These are phyloP conservation scores for Astragalus membranaceus DNA, from an alignment of 306 rosid species.

Conservation along the genomic window DNA sequence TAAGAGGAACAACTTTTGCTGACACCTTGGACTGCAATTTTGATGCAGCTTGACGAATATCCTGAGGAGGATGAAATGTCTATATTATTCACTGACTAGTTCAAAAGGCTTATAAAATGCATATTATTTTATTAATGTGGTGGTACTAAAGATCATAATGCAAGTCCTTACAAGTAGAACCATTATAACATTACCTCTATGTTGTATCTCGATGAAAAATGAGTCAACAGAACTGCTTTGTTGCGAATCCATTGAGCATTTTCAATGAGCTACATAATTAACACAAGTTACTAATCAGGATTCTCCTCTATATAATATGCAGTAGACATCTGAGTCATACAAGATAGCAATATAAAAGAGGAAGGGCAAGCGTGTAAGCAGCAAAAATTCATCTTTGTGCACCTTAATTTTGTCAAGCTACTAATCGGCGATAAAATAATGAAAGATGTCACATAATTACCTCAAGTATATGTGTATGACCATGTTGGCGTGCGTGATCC, in stretches of 20 bases:
- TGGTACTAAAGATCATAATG: background rate
- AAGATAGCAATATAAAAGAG: slow-evolving; percentile 2
- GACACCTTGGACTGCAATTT: slow-evolving; percentile 71
- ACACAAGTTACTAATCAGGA: slow-evolving; percentile 2
- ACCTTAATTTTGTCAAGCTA: slow-evolving; percentile 13
- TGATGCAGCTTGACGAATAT: slow-evolving; percentile 72
- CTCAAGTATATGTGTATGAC: slow-evolving; percentile 85
- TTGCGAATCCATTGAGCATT: slow-evolving; percentile 89
- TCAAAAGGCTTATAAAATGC: background rate
- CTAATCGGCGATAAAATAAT: slow-evolving; percentile 1
- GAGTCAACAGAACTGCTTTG: slow-evolving; percentile 82
- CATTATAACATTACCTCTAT: slow-evolving; percentile 58
- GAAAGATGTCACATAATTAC: slow-evolving; percentile 30
- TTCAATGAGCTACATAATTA: slow-evolving; percentile 55
- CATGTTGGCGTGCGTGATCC: slow-evolving; percentile 81
- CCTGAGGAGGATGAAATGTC: slow-evolving; percentile 40
- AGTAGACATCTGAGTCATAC: background rate
- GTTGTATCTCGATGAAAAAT: slow-evolving; percentile 87
- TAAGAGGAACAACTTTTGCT: slow-evolving; percentile 78
- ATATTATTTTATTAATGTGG: background rate
- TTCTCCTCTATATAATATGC: background rate
- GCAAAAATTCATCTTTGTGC: background rate
- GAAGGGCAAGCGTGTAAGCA: background rate
- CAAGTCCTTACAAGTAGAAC: background rate
- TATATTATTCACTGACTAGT: background rate